Evolutionary conservation across 2,329 filamentous ascomycete species (phyloP), one percentile per base, ranked within the genome.

Genomic region (Cadophora luteo-olivacea): DNA sequence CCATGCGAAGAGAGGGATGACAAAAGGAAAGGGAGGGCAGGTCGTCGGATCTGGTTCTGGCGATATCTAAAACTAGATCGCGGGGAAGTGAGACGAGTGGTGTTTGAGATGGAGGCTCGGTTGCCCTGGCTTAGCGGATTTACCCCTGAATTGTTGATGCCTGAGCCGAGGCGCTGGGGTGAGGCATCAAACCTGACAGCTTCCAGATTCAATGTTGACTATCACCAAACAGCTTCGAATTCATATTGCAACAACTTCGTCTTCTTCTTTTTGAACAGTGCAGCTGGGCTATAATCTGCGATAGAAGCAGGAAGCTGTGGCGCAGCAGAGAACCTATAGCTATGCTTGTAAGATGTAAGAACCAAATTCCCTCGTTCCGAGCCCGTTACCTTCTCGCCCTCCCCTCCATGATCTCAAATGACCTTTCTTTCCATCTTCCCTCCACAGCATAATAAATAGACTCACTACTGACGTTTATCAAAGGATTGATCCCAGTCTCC

Each of bases 401-500:
- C 22, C 36, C 19, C 16, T 29, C 41, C n/a, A 16, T 16, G 12
- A 6, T 7, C n/a, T 33, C 45, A 16, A 24, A 2, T 52, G 45
- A 14, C 36, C 7, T 38, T 29, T 32, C 9, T 19, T 24, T 9
- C n/a, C 38, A 19, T 36, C 29, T 32, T 48, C 49, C 32, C 16
- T 24, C 48, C 38, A 45, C 51, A 45, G 4, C 38, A 45, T 45
- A 45, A 6, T 11, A 60, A 60, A 19, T 19, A 22, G 51, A 22
- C 5, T 16, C 66, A 55, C 45, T 51, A 38, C 58, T 41, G n/a
- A 61, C 48, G 19, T 36, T 22, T 12, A 24, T 24, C 25, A n/a
- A 51, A 93, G 89, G 91, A 93, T 95, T 81, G 90, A 93, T 72
- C 87, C 92, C 68, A 87, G 90, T 67, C 87, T 90, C 78, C 91